Evolutionary conservation across 805 yeast species (phyloP).

Genomic region (Isabelozyma gotoi): DNA sequence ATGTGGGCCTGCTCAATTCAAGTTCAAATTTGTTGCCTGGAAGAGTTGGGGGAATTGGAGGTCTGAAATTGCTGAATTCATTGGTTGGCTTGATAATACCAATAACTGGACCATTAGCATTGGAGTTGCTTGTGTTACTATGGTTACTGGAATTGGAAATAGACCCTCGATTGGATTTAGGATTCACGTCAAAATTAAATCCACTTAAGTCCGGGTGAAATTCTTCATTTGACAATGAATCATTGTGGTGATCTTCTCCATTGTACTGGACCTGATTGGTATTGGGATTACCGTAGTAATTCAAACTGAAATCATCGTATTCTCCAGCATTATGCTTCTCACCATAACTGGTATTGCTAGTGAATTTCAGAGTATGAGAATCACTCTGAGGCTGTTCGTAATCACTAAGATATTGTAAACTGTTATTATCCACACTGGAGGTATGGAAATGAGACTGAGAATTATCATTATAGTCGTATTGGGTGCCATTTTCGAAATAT

Average conservation of each 20-base stretch:
- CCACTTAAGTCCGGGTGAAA: constrained; percentile 15
- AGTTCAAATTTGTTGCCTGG: constrained; percentile 2
- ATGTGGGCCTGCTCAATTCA: constrained; percentile 7
- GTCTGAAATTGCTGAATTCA: background rate
- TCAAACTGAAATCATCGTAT: background rate
- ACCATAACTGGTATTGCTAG: background rate
- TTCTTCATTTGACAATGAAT: constrained; percentile 2
- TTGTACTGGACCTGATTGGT: background rate
- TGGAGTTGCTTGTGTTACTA: background rate
- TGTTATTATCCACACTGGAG: background rate
- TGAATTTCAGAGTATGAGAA: constrained; percentile 1
- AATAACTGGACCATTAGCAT: background rate
- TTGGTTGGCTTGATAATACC: no score
- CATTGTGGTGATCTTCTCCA: background rate
- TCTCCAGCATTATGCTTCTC: background rate
- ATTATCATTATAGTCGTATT: no score
- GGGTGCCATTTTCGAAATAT: constrained; percentile 11
- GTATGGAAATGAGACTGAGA: background rate
- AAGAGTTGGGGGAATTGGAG: background rate
- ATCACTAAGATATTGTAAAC: constrained; percentile 1
- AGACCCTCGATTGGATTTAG: constrained; percentile 1
- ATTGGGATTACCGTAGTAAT: background rate
- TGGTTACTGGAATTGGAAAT: background rate
- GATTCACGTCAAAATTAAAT: constrained; percentile 17
- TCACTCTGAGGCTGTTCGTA: background rate